These are phyloP conservation scores for Sporothrix pallida DNA, from an alignment of 2,329 filamentous ascomycete species.

Conservation along the genomic window DNA sequence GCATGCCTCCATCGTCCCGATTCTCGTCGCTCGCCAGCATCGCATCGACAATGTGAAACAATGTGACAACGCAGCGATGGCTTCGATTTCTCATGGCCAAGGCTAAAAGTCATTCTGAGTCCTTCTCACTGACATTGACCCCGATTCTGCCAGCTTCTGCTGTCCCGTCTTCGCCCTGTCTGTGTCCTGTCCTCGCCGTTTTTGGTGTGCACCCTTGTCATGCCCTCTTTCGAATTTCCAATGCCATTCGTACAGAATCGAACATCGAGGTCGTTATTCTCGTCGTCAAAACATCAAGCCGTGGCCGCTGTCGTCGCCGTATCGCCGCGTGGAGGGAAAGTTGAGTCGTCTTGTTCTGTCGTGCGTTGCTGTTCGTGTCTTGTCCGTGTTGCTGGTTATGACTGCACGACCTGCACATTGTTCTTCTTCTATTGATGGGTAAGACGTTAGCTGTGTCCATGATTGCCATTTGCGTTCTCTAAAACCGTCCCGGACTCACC, in stretches of 20 bases:
- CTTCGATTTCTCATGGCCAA: background rate
- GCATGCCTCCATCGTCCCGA: background rate
- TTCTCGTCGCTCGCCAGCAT: background rate
- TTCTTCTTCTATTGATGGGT: constrained; percentile 75
- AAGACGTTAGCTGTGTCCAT: background rate
- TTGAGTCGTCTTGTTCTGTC: background rate
- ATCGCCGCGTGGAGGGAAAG: background rate
- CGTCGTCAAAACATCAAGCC: background rate
- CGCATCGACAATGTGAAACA: background rate
- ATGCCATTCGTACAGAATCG: background rate
- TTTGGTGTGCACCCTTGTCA: too few relatives aligned
- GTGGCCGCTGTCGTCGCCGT: background rate
- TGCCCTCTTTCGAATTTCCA: background rate
- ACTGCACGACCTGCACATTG: constrained; percentile 84
- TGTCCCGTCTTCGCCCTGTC: background rate
- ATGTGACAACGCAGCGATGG: constrained; percentile 7
- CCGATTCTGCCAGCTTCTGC: background rate
- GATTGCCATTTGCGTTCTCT: background rate
- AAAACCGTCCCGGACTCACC: constrained; percentile 58
- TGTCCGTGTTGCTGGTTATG: constrained; percentile 51
- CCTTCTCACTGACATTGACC: background rate
- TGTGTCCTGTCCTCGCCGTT: background rate
- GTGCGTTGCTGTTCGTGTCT: background rate
- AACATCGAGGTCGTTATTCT: background rate
- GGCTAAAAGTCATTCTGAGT: too few relatives aligned